Percentiles rank a stretch among this genome's conserved stretches.
phyloP scores from a whole-genome alignment of 1,284 basidiomycete species.

The Entoloma clypeatum region DNA sequence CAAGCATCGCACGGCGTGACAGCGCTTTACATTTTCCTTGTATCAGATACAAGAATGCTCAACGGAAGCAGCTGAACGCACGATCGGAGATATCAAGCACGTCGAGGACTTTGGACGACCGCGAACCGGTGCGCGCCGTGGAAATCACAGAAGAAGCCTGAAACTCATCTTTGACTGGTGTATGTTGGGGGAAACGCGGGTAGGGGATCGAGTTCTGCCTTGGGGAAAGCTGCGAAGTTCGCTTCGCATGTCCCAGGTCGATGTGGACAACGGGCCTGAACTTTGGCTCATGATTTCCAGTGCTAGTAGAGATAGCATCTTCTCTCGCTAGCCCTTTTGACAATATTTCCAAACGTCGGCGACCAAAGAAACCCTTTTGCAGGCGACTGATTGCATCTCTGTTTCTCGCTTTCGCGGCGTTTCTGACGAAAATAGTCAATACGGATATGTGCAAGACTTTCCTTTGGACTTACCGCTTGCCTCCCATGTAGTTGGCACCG shows the following conservation, averaged over 20 bases:
- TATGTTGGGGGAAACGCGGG: constrained; percentile 23
- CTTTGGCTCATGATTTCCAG: constrained; percentile 8
- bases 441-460: neutral
- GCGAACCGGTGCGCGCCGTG: constrained; percentile 12
- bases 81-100: constrained; percentile 37
- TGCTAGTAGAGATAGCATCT: neutral
- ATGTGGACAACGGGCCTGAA: constrained; percentile 9
- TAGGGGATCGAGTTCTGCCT: constrained; percentile 24
- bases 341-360: constrained; percentile 49
- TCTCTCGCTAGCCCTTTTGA: constrained; percentile 31
- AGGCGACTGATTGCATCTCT: constrained; percentile 46
- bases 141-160: constrained; percentile 3
- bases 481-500: constrained; percentile 63
- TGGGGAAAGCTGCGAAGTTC: constrained; percentile 5
- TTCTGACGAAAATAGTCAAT: constrained; percentile 32
- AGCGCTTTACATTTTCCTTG: constrained; percentile 27
- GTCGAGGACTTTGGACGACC: constrained; percentile 33
- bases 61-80: constrained; percentile 20
- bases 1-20: constrained; percentile 36
- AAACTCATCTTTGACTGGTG: constrained; percentile 18
- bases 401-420: constrained; percentile 47
- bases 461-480: constrained; percentile 40
- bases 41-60: constrained; percentile 6
- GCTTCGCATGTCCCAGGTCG: constrained; percentile 33
- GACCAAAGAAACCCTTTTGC: constrained; percentile 54